Evolutionary conservation across 176 grass and related monocot species (phyloP).

Genomic region (Phyllostachys edulis): DNA sequence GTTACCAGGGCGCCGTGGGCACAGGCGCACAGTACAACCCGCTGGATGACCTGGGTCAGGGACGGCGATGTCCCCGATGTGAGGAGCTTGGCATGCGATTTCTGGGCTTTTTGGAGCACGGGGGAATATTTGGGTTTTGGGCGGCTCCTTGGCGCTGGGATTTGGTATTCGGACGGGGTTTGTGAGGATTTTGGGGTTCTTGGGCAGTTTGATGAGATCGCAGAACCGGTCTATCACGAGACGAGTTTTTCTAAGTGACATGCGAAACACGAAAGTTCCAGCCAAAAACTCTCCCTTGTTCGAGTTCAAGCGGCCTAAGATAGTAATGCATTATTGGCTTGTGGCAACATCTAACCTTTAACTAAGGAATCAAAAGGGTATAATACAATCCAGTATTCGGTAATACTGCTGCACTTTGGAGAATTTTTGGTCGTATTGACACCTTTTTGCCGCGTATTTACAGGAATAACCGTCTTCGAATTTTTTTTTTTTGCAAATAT

Average conservation of each 20-base stretch:
- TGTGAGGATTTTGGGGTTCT: not conserved
- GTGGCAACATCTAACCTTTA: not conserved
- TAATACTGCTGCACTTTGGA: not conserved
- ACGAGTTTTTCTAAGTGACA: not conserved
- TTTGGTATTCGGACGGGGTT: not conserved
- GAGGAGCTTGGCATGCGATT: slow-evolving; percentile 29
- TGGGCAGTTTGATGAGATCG: not conserved
- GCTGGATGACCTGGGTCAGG: not conserved
- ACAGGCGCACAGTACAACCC: not conserved
- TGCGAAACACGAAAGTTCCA: not conserved
- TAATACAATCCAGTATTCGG: not conserved
- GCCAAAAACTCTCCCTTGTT: not conserved
- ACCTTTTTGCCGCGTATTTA: too few relatives aligned
- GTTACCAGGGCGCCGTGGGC: not conserved
- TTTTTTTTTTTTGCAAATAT: too few relatives aligned
- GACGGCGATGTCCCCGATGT: not conserved
- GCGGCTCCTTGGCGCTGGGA: not conserved
- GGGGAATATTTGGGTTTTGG: not conserved
- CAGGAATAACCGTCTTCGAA: too few relatives aligned
- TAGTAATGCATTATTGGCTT: too few relatives aligned
- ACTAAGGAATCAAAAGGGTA: too few relatives aligned
- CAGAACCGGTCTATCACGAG: not conserved
- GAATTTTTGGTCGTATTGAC: too few relatives aligned
- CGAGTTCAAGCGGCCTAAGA: too few relatives aligned
- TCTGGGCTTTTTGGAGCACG: slow-evolving; percentile 9